These are phyloP conservation scores for Chamaecyparis obtusa DNA, from an alignment of 75 land plant species.

Conservation along the genomic window DNA sequence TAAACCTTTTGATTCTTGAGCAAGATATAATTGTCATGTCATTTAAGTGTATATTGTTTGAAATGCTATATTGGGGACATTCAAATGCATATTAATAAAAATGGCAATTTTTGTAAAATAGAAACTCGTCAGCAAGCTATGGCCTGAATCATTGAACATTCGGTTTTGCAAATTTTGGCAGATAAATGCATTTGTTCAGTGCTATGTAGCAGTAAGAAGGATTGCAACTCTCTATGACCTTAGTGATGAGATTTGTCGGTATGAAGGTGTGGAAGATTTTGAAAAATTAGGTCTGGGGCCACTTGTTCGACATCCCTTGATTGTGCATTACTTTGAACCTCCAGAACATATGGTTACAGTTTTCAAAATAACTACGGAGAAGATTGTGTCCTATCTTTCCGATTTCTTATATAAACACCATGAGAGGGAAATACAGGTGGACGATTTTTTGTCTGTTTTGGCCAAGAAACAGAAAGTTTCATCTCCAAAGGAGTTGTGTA, in stretches of 20 bases:
- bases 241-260: slow-evolving; percentile 50
- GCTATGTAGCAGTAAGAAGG: slow-evolving; percentile 62
- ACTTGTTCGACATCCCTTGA: slow-evolving; percentile 57
- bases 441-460: slow-evolving; percentile 54
- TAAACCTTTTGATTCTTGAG: neutral
- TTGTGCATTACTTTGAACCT: slow-evolving; percentile 58
- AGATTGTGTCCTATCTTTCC: slow-evolving; percentile 49
- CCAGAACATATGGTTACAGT: slow-evolving; percentile 32
- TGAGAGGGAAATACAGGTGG: slow-evolving; percentile 16
- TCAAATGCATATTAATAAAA: neutral
- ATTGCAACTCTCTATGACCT: slow-evolving; percentile 76
- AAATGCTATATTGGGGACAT: neutral
- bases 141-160: neutral
- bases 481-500: slow-evolving; percentile 48
- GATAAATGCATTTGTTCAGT: slow-evolving; percentile 78
- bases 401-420: slow-evolving; percentile 23
- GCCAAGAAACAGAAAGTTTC: slow-evolving; percentile 34
- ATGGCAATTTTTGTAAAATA: neutral
- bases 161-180: slow-evolving; percentile 18
- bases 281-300: slow-evolving; percentile 88
- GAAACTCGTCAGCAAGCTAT: neutral
- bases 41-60: neutral
- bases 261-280: slow-evolving; percentile 70
- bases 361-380: slow-evolving; percentile 49
- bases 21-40: neutral